Conservation (phyloP, 2,329 filamentous ascomycete species). For the Aschersonia sp. region DNA sequence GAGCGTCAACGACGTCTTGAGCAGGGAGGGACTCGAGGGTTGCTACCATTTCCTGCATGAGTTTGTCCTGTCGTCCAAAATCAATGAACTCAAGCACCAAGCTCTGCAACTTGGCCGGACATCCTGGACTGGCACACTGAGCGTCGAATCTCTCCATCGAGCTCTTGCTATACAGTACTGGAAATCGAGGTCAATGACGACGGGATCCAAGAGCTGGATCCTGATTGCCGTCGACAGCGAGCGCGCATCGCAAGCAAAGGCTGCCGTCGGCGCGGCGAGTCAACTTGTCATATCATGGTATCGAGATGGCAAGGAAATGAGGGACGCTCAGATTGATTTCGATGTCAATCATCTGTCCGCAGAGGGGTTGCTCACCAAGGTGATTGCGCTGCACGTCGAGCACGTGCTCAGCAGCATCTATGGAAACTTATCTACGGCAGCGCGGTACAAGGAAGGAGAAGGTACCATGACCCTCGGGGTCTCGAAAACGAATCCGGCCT, state of each 20-base stretch:
- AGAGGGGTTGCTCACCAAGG: constrained; percentile 56
- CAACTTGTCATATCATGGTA: constrained; percentile 64
- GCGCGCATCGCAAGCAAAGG: constrained; percentile 23
- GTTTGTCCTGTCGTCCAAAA: constrained; percentile 78
- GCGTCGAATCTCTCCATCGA: constrained; percentile 66
- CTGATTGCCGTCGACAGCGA: constrained; percentile 70
- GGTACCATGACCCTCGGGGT: constrained; percentile 42
- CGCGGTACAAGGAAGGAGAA: constrained; percentile 45
- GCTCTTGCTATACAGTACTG: constrained; percentile 86
- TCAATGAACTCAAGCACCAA: constrained; percentile 68
- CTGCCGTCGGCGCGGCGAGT: constrained; percentile 32
- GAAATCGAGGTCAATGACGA: constrained; percentile 38
- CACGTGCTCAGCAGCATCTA: constrained; percentile 56
- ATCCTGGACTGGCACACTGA: constrained; percentile 65
- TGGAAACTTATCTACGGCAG: constrained; percentile 40
- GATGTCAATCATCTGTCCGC: constrained; percentile 55
- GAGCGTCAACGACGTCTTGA: constrained; percentile 57
- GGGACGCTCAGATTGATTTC: constrained; percentile 50
- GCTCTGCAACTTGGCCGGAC: constrained; percentile 52
- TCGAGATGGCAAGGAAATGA: constrained; percentile 62
- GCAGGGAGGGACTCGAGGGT: constrained; percentile 54
- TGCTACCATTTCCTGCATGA: constrained; percentile 83
- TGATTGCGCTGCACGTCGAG: constrained; percentile 62
- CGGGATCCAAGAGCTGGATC: constrained; percentile 72
- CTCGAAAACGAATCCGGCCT: constrained; percentile 46